Percentiles rank a stretch among this genome's conserved stretches.
phyloP scores from a whole-genome alignment of 2,329 filamentous ascomycete genomes.

The Cadophora sp. region DNA sequence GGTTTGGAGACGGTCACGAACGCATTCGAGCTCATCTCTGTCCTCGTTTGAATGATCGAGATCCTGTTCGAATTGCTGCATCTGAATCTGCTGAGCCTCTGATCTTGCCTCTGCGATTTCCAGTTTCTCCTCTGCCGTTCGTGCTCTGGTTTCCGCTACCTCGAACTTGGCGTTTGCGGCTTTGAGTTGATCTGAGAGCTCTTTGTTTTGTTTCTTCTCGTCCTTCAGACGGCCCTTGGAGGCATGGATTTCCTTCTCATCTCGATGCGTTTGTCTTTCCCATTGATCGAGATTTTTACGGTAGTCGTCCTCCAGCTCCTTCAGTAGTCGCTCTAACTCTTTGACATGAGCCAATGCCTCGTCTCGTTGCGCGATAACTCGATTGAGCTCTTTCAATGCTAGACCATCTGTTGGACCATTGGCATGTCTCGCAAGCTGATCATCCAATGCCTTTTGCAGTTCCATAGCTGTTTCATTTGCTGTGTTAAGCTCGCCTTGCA shows the following conservation, averaged over 20 bases:
- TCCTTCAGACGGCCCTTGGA: background rate
- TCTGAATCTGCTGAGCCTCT: background rate
- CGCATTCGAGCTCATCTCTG: background rate
- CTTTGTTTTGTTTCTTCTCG: background rate
- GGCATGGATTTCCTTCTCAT: constrained; percentile 2
- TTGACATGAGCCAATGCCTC: constrained; percentile 5
- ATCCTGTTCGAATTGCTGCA: background rate
- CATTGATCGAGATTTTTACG: constrained; percentile 18
- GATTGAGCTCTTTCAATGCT: background rate
- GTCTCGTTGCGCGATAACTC: constrained; percentile 12
- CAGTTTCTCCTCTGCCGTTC: background rate
- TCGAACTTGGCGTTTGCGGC: background rate
- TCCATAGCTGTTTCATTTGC: background rate
- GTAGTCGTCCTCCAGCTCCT: constrained; percentile 18
- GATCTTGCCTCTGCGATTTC: constrained; percentile 2
- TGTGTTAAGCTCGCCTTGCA: background rate
- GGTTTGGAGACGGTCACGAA: background rate
- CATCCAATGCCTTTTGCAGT: constrained; percentile 2
- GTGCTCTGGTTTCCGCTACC: constrained; percentile 2
- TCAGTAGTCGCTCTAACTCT: background rate
- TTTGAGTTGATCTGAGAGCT: background rate
- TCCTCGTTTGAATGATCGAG: constrained; percentile 3
- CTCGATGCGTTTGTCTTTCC: constrained; percentile 14
- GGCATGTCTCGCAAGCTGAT: background rate
- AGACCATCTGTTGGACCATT: background rate